phyloP scores from a whole-genome alignment of 257 asterid species.

The Anisodus acutangulus region DNA sequence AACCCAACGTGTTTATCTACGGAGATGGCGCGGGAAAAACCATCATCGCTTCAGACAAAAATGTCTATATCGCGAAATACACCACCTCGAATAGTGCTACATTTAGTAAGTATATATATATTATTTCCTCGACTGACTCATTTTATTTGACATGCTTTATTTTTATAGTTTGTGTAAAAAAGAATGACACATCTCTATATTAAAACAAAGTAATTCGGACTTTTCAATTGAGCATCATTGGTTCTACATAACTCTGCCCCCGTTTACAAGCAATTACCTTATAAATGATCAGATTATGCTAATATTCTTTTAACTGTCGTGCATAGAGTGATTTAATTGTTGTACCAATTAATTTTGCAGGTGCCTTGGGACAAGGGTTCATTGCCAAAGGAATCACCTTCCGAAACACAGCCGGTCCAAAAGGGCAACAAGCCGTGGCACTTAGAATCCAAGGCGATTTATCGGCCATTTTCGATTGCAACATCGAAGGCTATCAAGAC shows the following conservation, averaged over 20 bases:
- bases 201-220: too few relatives aligned
- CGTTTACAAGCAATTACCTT: neutral
- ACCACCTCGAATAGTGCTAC: conserved; percentile 66
- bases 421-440: conserved; percentile 79
- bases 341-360: conserved; percentile 30
- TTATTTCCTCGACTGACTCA: neutral
- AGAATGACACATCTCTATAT: too few relatives aligned
- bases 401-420: conserved; percentile 66
- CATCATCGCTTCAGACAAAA: conserved; percentile 54
- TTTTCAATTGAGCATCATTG: too few relatives aligned
- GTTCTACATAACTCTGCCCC: too few relatives aligned
- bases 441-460: conserved; percentile 50
- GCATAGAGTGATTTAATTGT: too few relatives aligned
- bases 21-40: conserved; percentile 79
- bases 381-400: conserved; percentile 60
- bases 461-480: conserved; percentile 66
- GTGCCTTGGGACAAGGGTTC: conserved; percentile 51
- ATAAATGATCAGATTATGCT: neutral
- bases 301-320: too few relatives aligned
- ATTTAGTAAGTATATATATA: conserved; percentile 40
- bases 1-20: conserved; percentile 56
- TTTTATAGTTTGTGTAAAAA: too few relatives aligned
- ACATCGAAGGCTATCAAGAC: conserved; percentile 72
- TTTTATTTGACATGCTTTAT: neutral
- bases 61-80: conserved; percentile 36